Percentiles rank a stretch among this genome's conserved stretches.
phyloP scores from a whole-genome alignment of 2,329 filamentous ascomycete species.

The Alternaria longipes region DNA sequence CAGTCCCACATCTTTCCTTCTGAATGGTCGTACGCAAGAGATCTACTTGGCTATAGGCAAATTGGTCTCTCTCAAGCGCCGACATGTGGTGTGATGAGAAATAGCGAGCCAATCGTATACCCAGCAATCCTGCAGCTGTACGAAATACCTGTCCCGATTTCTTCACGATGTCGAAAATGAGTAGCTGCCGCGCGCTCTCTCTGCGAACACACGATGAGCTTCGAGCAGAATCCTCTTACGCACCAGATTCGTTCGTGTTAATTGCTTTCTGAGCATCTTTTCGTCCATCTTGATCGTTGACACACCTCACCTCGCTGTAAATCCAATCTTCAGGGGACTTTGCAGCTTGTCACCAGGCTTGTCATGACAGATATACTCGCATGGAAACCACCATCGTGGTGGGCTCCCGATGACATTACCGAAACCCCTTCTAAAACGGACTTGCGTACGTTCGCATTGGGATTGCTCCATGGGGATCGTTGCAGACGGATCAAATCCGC shows the following conservation, averaged over 20 bases:
- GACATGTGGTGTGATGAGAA: background rate
- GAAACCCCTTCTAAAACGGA: background rate
- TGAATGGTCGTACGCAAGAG: background rate
- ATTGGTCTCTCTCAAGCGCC: background rate
- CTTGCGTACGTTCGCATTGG: background rate
- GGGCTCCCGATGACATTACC: background rate
- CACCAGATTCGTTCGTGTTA: background rate
- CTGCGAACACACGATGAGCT: background rate
- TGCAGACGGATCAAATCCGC: background rate
- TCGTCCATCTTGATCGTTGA: background rate
- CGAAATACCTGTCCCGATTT: background rate
- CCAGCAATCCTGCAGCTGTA: conserved; percentile 4
- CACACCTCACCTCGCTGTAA: background rate
- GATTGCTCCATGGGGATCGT: background rate
- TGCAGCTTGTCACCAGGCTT: background rate
- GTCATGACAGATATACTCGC: background rate
- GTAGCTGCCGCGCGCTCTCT: background rate
- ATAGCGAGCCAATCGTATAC: conserved; percentile 5
- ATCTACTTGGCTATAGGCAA: background rate
- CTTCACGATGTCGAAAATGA: background rate
- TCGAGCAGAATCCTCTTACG: background rate
- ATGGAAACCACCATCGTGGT: conserved; percentile 12
- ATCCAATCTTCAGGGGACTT: background rate
- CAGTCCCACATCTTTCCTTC: background rate
- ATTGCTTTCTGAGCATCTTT: background rate